Conservation (phyloP, 192 early-diverging fungal species). For the Coemansia sp. region DNA sequence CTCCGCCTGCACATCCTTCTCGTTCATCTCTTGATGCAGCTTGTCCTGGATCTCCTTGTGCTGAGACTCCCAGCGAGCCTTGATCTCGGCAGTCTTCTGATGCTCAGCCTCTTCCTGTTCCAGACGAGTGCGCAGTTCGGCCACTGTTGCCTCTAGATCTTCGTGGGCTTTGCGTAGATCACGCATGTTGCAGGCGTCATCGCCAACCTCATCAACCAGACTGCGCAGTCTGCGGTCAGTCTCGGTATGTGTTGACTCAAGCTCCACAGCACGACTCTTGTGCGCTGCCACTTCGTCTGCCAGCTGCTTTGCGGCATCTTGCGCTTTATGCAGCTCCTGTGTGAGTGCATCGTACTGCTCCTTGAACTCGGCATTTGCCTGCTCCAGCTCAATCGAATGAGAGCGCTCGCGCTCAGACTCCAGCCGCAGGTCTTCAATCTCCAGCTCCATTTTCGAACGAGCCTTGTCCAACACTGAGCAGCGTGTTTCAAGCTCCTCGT, state of each 20-base stretch:
- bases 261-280: constrained; percentile 18
- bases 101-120: constrained; percentile 64
- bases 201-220: constrained; percentile 63
- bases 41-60: constrained; percentile 67
- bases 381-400: constrained; percentile 58
- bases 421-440: constrained; percentile 74
- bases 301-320: constrained; percentile 8
- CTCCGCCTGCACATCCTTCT: constrained; percentile 73
- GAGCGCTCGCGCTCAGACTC: constrained; percentile 69
- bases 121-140: constrained; percentile 63
- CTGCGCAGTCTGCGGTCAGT: constrained; percentile 57
- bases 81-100: constrained; percentile 65
- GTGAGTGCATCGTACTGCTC: constrained; percentile 56
- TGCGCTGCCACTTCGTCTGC: constrained; percentile 15
- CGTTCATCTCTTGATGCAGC: constrained; percentile 60
- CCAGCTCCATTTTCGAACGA: constrained; percentile 62
- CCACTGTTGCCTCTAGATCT: constrained; percentile 61
- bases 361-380: constrained; percentile 58
- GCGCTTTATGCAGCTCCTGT: constrained; percentile 17
- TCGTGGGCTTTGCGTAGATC: constrained; percentile 70
- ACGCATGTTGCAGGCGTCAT: constrained; percentile 71
- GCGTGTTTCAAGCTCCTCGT: constrained; percentile 62
- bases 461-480: constrained; percentile 70
- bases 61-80: constrained; percentile 67
- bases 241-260: constrained; percentile 31